phyloP scores from a whole-genome alignment of 768 basidiomycete genomes.

The Macrolepiota fuliginosa region DNA sequence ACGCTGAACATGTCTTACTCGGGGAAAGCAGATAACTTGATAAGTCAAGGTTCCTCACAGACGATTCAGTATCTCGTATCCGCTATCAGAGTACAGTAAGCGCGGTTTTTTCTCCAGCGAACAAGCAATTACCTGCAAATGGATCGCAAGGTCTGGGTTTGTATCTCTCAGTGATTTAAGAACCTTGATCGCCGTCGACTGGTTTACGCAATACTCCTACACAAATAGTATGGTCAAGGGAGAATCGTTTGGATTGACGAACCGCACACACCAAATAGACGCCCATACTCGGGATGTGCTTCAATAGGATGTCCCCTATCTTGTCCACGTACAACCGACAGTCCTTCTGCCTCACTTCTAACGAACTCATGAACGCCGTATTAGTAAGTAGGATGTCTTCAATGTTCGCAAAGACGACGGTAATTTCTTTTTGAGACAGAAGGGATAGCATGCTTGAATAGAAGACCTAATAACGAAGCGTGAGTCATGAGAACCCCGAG shows the following conservation, averaged over 20 bases:
- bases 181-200: constrained; percentile 71
- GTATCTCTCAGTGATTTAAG: constrained; percentile 70
- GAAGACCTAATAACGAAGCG: constrained; percentile 56
- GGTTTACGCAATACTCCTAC: constrained; percentile 90
- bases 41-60: constrained; percentile 78
- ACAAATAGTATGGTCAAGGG: not conserved
- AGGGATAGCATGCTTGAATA: constrained; percentile 75
- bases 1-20: constrained; percentile 48
- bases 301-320: constrained; percentile 81
- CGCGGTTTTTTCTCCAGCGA: not conserved
- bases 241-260: not conserved
- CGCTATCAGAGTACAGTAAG: constrained; percentile 35
- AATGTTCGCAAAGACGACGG: constrained; percentile 87
- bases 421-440: constrained; percentile 73
- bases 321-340: constrained; percentile 89
- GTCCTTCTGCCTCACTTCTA: constrained; percentile 90
- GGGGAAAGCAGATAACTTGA: constrained; percentile 92
- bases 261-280: constrained; percentile 67
- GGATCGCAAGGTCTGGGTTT: constrained; percentile 60
- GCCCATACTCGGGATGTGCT: constrained; percentile 72
- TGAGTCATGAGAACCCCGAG: not conserved
- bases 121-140: constrained; percentile 54
- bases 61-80: constrained; percentile 69
- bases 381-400: constrained; percentile 91
- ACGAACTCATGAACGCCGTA: constrained; percentile 84